These are phyloP conservation scores for Aureobasidium lini DNA, from an alignment of 2,329 filamentous ascomycete genomes.

Conservation along the genomic window DNA sequence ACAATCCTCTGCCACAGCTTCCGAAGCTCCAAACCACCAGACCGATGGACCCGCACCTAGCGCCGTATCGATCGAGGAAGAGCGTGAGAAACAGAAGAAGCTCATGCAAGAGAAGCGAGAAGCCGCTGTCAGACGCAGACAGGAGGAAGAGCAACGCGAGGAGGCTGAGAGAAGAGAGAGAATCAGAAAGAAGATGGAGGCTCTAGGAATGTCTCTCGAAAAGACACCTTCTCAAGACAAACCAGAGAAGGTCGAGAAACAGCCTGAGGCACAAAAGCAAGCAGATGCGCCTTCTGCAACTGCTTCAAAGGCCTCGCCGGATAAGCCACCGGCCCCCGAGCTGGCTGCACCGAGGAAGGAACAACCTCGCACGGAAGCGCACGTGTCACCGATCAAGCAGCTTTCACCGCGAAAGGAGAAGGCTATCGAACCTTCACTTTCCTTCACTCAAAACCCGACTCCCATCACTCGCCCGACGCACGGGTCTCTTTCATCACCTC, in stretches of 20 bases:
- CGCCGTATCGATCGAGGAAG: constrained; percentile 14
- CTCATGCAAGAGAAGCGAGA: constrained; percentile 66
- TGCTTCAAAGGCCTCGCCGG: constrained; percentile 14
- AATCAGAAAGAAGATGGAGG: constrained; percentile 64
- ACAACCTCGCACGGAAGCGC: constrained; percentile 13
- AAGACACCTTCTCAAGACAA: constrained; percentile 14
- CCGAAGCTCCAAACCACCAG: constrained; percentile 11
- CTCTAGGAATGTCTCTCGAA: constrained; percentile 51
- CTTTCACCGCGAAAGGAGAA: constrained; percentile 8
- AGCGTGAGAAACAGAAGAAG: constrained; percentile 16
- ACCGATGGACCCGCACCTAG: constrained; percentile 15
- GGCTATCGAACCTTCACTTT: constrained; percentile 16
- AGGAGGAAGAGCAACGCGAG: constrained; percentile 63
- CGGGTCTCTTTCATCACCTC: constrained; percentile 4
- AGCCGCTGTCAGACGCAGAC: constrained; percentile 56
- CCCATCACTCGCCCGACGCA: constrained; percentile 1
- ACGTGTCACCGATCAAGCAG: constrained; percentile 15
- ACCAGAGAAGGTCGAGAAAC: constrained; percentile 13
- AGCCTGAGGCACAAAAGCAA: constrained; percentile 1
- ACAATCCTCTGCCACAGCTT: constrained; percentile 24
- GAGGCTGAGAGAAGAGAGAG: constrained; percentile 65
- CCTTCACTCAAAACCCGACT: constrained; percentile 41
- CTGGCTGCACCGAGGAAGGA: constrained; percentile 14
- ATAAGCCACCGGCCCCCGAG: constrained; percentile 16
- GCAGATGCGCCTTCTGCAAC: background rate